These are phyloP conservation scores for Xanthoconium separans DNA, from an alignment of 1,284 basidiomycete species.

Conservation along the genomic window DNA sequence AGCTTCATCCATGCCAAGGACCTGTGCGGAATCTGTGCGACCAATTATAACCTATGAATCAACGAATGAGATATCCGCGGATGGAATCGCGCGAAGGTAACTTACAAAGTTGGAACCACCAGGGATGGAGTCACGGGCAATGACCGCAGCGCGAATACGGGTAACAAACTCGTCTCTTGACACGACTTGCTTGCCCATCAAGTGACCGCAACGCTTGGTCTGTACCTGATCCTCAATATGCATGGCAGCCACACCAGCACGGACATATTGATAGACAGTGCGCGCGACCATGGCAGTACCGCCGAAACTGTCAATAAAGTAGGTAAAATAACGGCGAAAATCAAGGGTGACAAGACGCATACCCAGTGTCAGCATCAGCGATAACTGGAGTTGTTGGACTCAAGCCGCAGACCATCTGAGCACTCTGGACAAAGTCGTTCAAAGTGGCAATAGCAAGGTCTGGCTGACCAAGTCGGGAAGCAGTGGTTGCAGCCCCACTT, in stretches of 20 bases:
- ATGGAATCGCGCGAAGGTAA: not conserved
- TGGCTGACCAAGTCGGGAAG: slow-evolving; percentile 73
- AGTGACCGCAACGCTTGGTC: slow-evolving; percentile 80
- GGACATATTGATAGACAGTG: slow-evolving; percentile 70
- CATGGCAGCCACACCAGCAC: slow-evolving; percentile 71
- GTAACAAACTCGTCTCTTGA: slow-evolving; percentile 73
- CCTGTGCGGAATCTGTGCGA: slow-evolving; percentile 80
- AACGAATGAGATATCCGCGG: not conserved
- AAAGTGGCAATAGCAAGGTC: slow-evolving; percentile 81
- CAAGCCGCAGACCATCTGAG: slow-evolving; percentile 65
- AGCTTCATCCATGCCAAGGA: slow-evolving; percentile 80
- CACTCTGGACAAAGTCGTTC: slow-evolving; percentile 70
- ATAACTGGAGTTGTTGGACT: slow-evolving; percentile 69
- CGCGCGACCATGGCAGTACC: slow-evolving; percentile 76
- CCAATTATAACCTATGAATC: slow-evolving; percentile 67
- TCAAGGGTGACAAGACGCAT: slow-evolving; percentile 3
- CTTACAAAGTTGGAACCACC: slow-evolving; percentile 68
- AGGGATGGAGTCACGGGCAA: slow-evolving; percentile 68
- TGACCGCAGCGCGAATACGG: slow-evolving; percentile 75
- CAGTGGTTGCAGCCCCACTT: slow-evolving; percentile 77
- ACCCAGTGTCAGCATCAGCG: slow-evolving; percentile 81
- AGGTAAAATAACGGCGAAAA: not conserved
- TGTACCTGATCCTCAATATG: slow-evolving; percentile 86
- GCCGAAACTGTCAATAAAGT: slow-evolving; percentile 52
- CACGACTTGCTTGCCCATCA: slow-evolving; percentile 77